phyloP scores from a whole-genome alignment of 1,284 basidiomycete species.

The Hymenochaete sp. region DNA sequence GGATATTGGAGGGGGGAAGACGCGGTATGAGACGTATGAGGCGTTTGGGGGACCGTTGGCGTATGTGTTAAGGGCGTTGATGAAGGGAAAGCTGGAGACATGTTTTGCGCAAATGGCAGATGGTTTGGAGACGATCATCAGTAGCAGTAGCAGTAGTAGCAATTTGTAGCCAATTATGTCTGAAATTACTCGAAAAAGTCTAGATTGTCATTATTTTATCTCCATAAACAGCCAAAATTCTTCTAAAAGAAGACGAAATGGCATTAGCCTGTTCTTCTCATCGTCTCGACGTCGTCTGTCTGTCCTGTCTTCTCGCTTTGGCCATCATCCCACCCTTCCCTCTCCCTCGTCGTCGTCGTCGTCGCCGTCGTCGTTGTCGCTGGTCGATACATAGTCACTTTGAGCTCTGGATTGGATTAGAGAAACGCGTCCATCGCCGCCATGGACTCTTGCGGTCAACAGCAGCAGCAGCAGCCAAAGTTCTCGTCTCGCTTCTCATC shows the following conservation, averaged over 20 bases:
- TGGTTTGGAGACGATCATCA: slow-evolving; percentile 4
- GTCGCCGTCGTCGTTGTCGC: slow-evolving; percentile 10
- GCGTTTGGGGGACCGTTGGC: slow-evolving; percentile 50
- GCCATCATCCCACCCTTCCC: neutral
- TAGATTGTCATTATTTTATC: neutral
- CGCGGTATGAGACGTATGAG: slow-evolving; percentile 57
- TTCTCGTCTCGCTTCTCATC: slow-evolving; percentile 49
- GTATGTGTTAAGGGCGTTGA: slow-evolving; percentile 36
- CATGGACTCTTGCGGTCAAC: neutral
- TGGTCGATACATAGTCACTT: slow-evolving; percentile 15
- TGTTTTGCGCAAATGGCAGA: slow-evolving; percentile 12
- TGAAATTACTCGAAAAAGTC: neutral
- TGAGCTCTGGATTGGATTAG: no score
- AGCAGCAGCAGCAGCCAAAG: slow-evolving; percentile 20
- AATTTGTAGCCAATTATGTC: neutral
- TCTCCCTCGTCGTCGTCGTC: slow-evolving; percentile 8
- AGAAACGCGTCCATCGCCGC: no score
- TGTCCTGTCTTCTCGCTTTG: neutral
- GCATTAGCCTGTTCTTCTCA: neutral
- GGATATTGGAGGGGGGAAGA: slow-evolving; percentile 38
- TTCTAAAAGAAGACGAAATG: neutral
- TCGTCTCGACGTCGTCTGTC: neutral
- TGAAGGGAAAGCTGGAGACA: slow-evolving; percentile 1
- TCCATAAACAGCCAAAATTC: neutral
- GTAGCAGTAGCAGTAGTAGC: slow-evolving; percentile 1